Conservation (phyloP, 768 basidiomycete genomes). For the Rhodosporidiobolus odoratus region DNA sequence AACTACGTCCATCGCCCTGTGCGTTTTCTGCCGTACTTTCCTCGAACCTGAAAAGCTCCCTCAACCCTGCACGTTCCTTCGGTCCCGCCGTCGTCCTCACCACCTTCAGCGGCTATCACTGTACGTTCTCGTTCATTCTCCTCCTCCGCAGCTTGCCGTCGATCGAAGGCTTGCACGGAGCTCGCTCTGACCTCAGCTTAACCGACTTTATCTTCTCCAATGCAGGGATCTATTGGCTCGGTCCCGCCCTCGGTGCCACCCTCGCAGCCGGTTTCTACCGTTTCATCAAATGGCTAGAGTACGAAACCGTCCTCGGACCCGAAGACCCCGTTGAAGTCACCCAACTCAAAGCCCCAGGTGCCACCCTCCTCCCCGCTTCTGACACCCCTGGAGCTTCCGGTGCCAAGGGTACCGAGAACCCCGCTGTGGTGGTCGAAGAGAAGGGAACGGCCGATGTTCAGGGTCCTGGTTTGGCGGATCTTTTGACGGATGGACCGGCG, state of each 20-base stretch:
- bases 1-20: not conserved
- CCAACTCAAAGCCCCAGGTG: slow-evolving; percentile 2
- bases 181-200: too few species aligned
- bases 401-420: not conserved
- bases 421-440: not conserved
- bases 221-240: slow-evolving; percentile 8
- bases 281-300: slow-evolving; percentile 31
- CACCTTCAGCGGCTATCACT: slow-evolving; percentile 31
- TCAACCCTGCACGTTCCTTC: slow-evolving; percentile 14
- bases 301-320: slow-evolving; percentile 29
- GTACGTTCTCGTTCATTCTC: not conserved
- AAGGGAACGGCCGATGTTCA: not conserved
- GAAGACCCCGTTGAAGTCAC: slow-evolving; percentile 7
- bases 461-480: slow-evolving; percentile 9
- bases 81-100: slow-evolving; percentile 30
- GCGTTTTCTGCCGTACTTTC: not conserved
- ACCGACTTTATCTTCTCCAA: too few species aligned
- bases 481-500: not conserved
- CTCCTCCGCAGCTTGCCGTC: too few species aligned
- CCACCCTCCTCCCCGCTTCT: slow-evolving; percentile 1
- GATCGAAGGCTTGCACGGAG: too few species aligned
- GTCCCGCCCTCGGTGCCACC: not conserved
- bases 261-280: slow-evolving; percentile 30
- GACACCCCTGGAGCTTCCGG: not conserved
- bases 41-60: not conserved